Evolutionary conservation across 768 basidiomycete genomes (phyloP).

Genomic region (Mycena metata): DNA sequence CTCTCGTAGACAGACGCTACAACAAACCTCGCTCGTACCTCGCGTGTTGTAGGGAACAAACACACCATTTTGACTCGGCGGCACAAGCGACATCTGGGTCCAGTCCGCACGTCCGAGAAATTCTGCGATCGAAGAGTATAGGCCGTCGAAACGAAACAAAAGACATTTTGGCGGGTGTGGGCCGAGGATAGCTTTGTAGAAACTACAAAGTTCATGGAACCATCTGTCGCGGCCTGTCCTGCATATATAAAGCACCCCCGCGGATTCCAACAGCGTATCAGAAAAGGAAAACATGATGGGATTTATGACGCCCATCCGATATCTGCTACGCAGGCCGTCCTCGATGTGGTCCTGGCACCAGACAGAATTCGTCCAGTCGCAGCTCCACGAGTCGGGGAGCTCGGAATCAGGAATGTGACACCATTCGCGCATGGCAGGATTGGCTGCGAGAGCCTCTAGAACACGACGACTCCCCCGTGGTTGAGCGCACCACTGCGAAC

Average conservation of each 20-base stretch:
- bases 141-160: neutral
- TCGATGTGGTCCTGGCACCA: neutral
- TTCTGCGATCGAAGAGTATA: slow-evolving; percentile 3
- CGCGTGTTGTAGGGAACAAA: too few species aligned
- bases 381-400: slow-evolving; percentile 8
- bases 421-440: neutral
- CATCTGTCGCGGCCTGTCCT: neutral
- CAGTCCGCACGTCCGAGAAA: slow-evolving; percentile 1
- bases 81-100: slow-evolving; percentile 1
- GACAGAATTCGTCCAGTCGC: neutral
- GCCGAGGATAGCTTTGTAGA: neutral
- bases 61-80: neutral
- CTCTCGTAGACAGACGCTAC: too few species aligned
- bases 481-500: neutral
- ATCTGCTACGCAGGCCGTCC: neutral
- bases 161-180: neutral
- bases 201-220: neutral
- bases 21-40: too few species aligned
- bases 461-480: neutral
- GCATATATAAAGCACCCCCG: neutral
- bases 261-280: neutral
- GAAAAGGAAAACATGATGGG: neutral
- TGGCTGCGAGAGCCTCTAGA: neutral
- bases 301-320: neutral
- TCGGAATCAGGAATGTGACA: neutral